Evolutionary conservation across 2,329 filamentous ascomycete species (phyloP).

Genomic region (Claviceps arundinis): DNA sequence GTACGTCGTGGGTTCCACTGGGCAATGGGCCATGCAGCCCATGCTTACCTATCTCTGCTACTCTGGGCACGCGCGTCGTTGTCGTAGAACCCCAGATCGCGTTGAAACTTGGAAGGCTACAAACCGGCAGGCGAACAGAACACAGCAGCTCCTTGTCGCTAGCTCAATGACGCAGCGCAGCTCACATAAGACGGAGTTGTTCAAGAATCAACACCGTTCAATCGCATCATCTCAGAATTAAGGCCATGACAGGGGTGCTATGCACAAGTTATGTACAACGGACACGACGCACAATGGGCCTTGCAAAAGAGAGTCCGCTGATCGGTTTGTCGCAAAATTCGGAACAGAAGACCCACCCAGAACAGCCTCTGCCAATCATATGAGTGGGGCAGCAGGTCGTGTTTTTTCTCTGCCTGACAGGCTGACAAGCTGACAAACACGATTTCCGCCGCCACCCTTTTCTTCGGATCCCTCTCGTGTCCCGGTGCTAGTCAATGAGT

Average conservation of each 20-base stretch:
- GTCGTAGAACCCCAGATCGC: background rate
- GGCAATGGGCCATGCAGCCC: background rate
- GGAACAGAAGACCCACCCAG: background rate
- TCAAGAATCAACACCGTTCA: background rate
- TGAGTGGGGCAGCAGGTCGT: slow-evolving; percentile 1
- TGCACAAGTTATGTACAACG: too few relatives aligned
- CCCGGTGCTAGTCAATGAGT: background rate
- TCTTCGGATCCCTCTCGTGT: background rate
- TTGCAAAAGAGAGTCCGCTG: too few relatives aligned
- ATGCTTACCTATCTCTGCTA: background rate
- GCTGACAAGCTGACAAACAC: background rate
- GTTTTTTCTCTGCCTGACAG: slow-evolving; percentile 3
- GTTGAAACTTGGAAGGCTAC: background rate
- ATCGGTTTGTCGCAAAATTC: too few relatives aligned
- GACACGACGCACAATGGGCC: too few relatives aligned
- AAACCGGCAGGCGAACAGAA: background rate
- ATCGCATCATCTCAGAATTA: too few relatives aligned
- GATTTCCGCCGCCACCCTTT: slow-evolving; percentile 1
- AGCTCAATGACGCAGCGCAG: background rate
- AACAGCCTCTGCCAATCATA: background rate
- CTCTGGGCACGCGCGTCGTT: background rate
- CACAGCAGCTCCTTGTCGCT: background rate
- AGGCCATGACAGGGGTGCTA: too few relatives aligned
- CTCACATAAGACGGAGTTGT: background rate
- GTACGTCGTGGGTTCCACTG: slow-evolving; percentile 5